phyloP scores from a whole-genome alignment of 2,329 filamentous ascomycete species.

The Penicillium sp. region DNA sequence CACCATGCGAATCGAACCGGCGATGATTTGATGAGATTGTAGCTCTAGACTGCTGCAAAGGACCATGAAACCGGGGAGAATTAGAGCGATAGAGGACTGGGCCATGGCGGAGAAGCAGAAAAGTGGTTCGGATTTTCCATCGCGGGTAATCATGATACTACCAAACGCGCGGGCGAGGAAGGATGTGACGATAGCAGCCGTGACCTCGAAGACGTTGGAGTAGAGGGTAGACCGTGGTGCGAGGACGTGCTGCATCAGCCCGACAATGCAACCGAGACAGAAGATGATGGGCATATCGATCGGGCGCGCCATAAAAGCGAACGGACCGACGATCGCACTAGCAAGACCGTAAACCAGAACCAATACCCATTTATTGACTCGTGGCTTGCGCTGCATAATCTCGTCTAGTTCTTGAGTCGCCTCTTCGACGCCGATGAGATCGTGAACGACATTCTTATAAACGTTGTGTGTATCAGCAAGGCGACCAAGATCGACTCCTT shows the following conservation, averaged over 20 bases:
- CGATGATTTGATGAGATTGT: conserved; percentile 67
- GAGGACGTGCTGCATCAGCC: conserved; percentile 71
- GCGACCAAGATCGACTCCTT: conserved; percentile 47
- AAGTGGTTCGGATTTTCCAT: conserved; percentile 38
- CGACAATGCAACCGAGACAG: conserved; percentile 70
- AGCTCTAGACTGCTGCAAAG: conserved; percentile 64
- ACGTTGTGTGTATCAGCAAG: conserved; percentile 48
- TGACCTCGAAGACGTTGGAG: conserved; percentile 65
- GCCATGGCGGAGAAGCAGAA: conserved; percentile 73
- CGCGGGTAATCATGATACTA: conserved; percentile 55
- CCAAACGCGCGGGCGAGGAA: conserved; percentile 68
- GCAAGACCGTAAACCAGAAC: conserved; percentile 74
- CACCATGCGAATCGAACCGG: conserved; percentile 72
- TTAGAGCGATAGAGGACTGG: conserved; percentile 70
- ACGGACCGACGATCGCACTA: conserved; percentile 72
- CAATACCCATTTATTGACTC: conserved; percentile 54
- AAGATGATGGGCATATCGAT: conserved; percentile 81
- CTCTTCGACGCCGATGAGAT: conserved; percentile 49
- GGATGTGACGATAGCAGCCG: conserved; percentile 64
- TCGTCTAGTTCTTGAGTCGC: conserved; percentile 46
- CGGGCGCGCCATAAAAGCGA: conserved; percentile 73
- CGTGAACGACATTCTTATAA: conserved; percentile 52
- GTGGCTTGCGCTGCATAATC: conserved; percentile 59
- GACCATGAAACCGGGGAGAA: conserved; percentile 68
- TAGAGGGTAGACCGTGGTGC: conserved; percentile 71